Percentiles rank a stretch among this genome's conserved stretches.
Conservation (phyloP, 1,284 basidiomycete genomes). For the Pascua sp. region DNA sequence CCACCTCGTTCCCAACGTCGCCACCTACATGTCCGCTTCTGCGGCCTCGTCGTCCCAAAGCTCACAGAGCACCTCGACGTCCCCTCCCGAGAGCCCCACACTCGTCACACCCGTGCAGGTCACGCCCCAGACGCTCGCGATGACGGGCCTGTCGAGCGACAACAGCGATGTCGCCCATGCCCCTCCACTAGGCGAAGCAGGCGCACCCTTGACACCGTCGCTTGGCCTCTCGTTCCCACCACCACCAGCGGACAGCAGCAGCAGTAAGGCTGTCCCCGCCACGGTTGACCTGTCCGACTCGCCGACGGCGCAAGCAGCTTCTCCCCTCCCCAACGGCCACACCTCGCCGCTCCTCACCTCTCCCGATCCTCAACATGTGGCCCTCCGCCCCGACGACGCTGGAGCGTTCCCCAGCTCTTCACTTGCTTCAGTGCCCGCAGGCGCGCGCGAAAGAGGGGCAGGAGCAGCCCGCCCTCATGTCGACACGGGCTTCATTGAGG, state of each 20-base stretch:
- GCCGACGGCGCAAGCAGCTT: not conserved
- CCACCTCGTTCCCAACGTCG: not conserved
- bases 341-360: not conserved
- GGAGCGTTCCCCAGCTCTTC: slow-evolving; percentile 1
- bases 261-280: not conserved
- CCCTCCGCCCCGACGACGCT: not conserved
- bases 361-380: not conserved
- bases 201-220: not conserved
- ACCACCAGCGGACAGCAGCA: not conserved
- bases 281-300: slow-evolving; percentile 5
- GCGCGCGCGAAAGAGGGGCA: not conserved
- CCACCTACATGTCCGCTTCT: not conserved
- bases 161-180: not conserved
- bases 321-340: not conserved
- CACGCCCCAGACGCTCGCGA: not conserved
- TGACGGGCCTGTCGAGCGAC: not conserved
- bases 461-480: not conserved
- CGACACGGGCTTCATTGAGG: slow-evolving; percentile 1
- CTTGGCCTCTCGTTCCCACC: not conserved
- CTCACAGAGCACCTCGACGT: slow-evolving; percentile 9
- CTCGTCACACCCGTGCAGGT: slow-evolving; percentile 2
- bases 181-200: not conserved
- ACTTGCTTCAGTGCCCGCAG: not conserved
- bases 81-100: slow-evolving; percentile 16
- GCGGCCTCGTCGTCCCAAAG: not conserved